A percentile compares a stretch with the other conserved stretches of the same genome.
These are phyloP conservation scores for Nyssa sinensis DNA, from an alignment of 148 eudicot species.

Conservation along the genomic window DNA sequence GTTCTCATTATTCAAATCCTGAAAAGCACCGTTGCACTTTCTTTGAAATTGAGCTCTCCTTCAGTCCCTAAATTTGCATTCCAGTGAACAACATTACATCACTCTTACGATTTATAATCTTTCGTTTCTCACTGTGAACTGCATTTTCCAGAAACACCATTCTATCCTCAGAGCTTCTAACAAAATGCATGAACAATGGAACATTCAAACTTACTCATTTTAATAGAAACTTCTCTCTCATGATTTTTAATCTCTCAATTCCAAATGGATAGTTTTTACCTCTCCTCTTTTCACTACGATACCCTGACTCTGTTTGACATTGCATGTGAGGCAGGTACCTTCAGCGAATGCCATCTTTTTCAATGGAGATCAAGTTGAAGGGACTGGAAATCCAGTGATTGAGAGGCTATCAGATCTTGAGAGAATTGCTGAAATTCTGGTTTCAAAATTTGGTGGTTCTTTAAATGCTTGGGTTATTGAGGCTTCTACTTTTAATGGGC, in stretches of 20 bases:
- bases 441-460: constrained; percentile 63
- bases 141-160: too few species aligned
- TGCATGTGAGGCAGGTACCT: constrained; percentile 50
- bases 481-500: constrained; percentile 81
- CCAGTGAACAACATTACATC: not conserved
- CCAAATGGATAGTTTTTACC: too few species aligned
- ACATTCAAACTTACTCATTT: too few species aligned
- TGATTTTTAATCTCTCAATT: too few species aligned
- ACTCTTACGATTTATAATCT: not conserved
- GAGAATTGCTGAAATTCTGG: constrained; percentile 60
- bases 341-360: constrained; percentile 80
- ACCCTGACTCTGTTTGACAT: not conserved
- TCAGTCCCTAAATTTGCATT: constrained; percentile 1
- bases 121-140: not conserved
- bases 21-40: not conserved
- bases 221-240: too few species aligned
- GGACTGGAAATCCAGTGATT: constrained; percentile 74
- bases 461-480: constrained; percentile 81
- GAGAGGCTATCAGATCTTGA: constrained; percentile 69
- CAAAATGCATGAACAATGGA: too few species aligned
- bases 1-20: constrained; percentile 31
- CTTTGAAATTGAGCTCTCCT: not conserved
- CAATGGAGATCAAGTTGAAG: constrained; percentile 78
- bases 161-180: too few species aligned
- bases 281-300: too few species aligned